Evolutionary conservation across 2,329 filamentous ascomycete species (phyloP), one percentile per base, ranked within the genome.

Genomic region (Paracoccidioides brasiliensis): DNA sequence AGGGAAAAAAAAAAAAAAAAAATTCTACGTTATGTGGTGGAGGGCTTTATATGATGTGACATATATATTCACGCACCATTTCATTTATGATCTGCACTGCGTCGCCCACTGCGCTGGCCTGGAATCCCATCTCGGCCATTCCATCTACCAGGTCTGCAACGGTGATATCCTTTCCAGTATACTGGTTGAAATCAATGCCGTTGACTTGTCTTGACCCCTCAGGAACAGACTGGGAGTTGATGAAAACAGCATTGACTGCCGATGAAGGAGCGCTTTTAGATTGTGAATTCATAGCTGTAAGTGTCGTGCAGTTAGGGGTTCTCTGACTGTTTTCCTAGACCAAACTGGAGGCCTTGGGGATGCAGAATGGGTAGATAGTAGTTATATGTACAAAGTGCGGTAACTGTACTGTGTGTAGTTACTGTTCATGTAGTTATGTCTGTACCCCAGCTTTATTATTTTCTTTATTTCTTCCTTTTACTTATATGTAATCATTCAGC

Each of bases 81-180:
- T 88, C 84, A 67, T 98, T 93, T 69, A 98, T 90, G 66, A 97
- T 95, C 57, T 86, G 80, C 59, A 93, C 84, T 10, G 91, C 93
- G 66, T 95, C 88, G 38, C 84, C 86, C 63, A 96, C 84, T 22
- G 88, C 85, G 56, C 80, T 85, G 33, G 85, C 86, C 70, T 90
- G 86, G 64, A 90, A 90, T 14, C 86, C 93, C 85, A 95, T 96
- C 70, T 83, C 78, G 55, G 80, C 80, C 84, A 97, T 93, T 58
- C 85, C 84, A 55, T 83, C 77, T 30, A 93, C 80, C 61, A 98
- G 78, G 68, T 96, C 88, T 38, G 90, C 85, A 53, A 88, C 90
- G 0, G 90, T 94, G 66, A 96, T 85, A 59, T 85, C 81, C 55
- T 80, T 79, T 41, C 69, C 71, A n/a, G 82, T 79, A 57, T 82